Evolutionary conservation across 2,329 filamentous ascomycete genomes (phyloP).

Genomic region (Nannizzia gypsea): DNA sequence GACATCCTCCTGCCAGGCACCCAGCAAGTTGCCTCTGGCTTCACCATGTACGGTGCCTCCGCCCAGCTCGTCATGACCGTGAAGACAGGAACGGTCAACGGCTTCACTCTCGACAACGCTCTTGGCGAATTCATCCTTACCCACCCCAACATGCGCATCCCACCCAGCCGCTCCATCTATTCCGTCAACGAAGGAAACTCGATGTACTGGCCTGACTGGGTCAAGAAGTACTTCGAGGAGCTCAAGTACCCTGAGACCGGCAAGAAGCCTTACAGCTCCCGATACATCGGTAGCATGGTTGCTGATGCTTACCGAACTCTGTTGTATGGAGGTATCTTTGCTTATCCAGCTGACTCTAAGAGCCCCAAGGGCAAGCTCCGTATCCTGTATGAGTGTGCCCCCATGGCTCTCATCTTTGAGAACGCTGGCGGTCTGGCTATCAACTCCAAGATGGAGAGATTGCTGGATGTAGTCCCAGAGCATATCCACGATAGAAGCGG

Average conservation of each 20-base stretch:
- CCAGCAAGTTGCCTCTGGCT: conserved; percentile 86
- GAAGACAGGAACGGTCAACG: conserved; percentile 83
- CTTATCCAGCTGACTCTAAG: conserved; percentile 96
- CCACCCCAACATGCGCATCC: conserved; percentile 86
- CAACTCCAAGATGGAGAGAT: conserved; percentile 78
- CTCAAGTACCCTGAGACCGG: conserved; percentile 66
- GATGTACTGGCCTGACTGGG: conserved; percentile 83
- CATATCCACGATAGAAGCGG: conserved; percentile 91
- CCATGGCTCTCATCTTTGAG: conserved; percentile 98
- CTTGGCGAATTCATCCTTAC: conserved; percentile 98
- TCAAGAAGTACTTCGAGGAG: conserved; percentile 77
- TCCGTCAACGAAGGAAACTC: conserved; percentile 98
- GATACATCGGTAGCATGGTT: conserved; percentile 98
- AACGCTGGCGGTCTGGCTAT: conserved; percentile 92
- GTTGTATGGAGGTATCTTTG: conserved; percentile 92
- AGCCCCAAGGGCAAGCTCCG: conserved; percentile 95
- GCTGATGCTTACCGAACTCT: conserved; percentile 94
- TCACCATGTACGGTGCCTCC: conserved; percentile 99
- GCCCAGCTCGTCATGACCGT: conserved; percentile 95
- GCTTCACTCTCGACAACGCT: conserved; percentile 93
- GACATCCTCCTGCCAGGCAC: conserved; percentile 83
- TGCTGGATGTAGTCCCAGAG: conserved; percentile 80
- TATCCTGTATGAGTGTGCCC: conserved; percentile 95
- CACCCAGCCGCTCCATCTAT: conserved; percentile 73
- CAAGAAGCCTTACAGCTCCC: conserved; percentile 76